phyloP scores from a whole-genome alignment of 2,329 filamentous ascomycete genomes.

The Colletotrichum orchidophilum region DNA sequence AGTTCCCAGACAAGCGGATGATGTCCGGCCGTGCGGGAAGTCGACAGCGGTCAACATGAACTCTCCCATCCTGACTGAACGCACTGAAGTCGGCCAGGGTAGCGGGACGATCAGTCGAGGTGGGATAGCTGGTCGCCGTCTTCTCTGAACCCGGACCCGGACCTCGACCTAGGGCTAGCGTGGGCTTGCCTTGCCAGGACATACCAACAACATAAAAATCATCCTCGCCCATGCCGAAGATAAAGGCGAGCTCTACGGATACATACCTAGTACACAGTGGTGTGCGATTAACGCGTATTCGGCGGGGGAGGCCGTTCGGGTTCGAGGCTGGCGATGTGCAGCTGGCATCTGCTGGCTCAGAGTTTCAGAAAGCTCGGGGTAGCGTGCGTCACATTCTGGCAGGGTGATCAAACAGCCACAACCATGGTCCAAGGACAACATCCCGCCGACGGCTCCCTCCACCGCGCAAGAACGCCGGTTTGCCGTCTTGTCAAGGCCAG shows the following conservation, averaged over 20 bases:
- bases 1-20: slow-evolving; percentile 39
- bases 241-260: slow-evolving; percentile 2
- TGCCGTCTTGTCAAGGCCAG: slow-evolving; percentile 24
- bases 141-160: slow-evolving; percentile 12
- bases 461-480: slow-evolving; percentile 22
- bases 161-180: slow-evolving; percentile 25
- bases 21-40: slow-evolving; percentile 32
- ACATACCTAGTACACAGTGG: neutral
- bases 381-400: slow-evolving; percentile 26
- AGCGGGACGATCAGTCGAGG: slow-evolving; percentile 42
- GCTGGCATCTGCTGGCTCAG: slow-evolving; percentile 26
- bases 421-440: slow-evolving; percentile 22
- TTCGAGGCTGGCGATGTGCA: slow-evolving; percentile 22
- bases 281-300: neutral
- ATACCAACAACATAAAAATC: slow-evolving; percentile 7
- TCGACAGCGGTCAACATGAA: slow-evolving; percentile 29
- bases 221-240: slow-evolving; percentile 20
- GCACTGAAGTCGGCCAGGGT: slow-evolving; percentile 30
- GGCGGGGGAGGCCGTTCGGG: slow-evolving; percentile 12
- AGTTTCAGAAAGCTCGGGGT: slow-evolving; percentile 35
- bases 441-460: slow-evolving; percentile 16
- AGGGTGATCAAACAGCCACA: slow-evolving; percentile 35
- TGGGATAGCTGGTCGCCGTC: slow-evolving; percentile 20
- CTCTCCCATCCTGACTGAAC: slow-evolving; percentile 15
- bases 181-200: slow-evolving; percentile 25